Evolutionary conservation across 116 monocot species (phyloP), one percentile per base, ranked within the genome.

Genomic region (Zostera marina): DNA sequence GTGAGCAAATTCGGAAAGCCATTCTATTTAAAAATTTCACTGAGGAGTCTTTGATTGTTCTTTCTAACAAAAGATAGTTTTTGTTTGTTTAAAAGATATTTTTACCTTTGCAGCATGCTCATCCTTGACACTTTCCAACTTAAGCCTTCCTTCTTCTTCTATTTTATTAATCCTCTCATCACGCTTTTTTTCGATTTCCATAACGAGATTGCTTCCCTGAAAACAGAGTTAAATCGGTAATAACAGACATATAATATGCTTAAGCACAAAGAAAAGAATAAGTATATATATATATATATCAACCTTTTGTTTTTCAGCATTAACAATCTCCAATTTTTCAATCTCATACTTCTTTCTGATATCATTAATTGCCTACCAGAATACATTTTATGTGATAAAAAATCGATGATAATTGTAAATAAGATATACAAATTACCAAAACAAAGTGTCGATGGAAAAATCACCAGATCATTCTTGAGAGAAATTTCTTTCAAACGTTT

Each of bases 401-500:
- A 54, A 19, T 51, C 6, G 26, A 54, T 6, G 2, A 12, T 13
- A 54, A 54, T 26, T 54, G 4, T 26, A 16, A 4, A 26, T 14
- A 20, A 21, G 9, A 21, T 4, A 1, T 1, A 10, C 26, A 60
- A 47, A 44, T 47, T 62, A 11, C 24, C 11, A 19, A 57, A 52
- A 46, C 41, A 16, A 15, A 13, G 17, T 20, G 9, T 15, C 4
- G 23, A 47, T 47, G 24, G 25, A 52, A 25, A 41, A 47, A 68
- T 48, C 61, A 86, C 96, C 86, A 85, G 96, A 59, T 98, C 96
- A 79, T 98, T 98, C 66, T 73, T 85, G 61, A 73, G 86, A 26
- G 85, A 98, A 59, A 98, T 73, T 56, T 98, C 90, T 62, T 85
- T 98, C 56, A 89, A 67, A 78, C 89, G 96, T 54, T 80, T 98